Percentiles rank a stretch among this genome's conserved stretches.
These are phyloP conservation scores for Cladophialophora exuberans DNA, from an alignment of 2,329 filamentous ascomycete species.

Conservation along the genomic window DNA sequence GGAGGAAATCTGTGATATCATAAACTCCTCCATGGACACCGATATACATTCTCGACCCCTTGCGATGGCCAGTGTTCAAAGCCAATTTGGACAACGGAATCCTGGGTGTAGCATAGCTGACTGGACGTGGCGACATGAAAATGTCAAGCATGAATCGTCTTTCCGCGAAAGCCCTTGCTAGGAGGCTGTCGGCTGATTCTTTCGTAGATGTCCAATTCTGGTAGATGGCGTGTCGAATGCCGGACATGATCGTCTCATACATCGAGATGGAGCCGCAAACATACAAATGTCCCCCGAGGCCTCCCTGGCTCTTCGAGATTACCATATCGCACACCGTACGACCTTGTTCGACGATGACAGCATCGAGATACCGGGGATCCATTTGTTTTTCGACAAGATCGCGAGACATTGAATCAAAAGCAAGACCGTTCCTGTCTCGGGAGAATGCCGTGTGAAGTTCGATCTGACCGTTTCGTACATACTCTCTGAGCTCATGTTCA, in stretches of 20 bases:
- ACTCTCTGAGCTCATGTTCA: constrained; percentile 22
- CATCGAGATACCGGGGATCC: constrained; percentile 19
- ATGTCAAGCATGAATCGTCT: constrained; percentile 61
- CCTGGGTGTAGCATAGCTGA: constrained; percentile 55
- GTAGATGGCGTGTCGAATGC: constrained; percentile 60
- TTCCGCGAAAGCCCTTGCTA: constrained; percentile 59
- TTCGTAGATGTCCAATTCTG: constrained; percentile 57
- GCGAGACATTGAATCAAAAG: constrained; percentile 20
- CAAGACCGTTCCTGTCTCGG: constrained; percentile 19
- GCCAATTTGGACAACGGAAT: constrained; percentile 57
- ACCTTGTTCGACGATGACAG: constrained; percentile 21
- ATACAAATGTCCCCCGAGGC: constrained; percentile 44
- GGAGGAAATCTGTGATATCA: constrained; percentile 22
- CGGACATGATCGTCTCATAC: constrained; percentile 60
- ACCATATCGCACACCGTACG: constrained; percentile 23
- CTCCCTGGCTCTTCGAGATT: constrained; percentile 20
- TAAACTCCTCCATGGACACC: constrained; percentile 21
- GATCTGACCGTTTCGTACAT: constrained; percentile 18
- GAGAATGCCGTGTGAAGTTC: constrained; percentile 22
- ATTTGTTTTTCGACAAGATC: constrained; percentile 21
- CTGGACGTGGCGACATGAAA: constrained; percentile 59
- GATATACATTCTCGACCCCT: constrained; percentile 21
- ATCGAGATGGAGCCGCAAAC: constrained; percentile 55
- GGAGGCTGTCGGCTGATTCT: constrained; percentile 54
- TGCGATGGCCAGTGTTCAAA: constrained; percentile 54